Base-by-base conservation (phyloP, 2,329 filamentous ascomycete genomes). In the Ilyonectria sp. region DNA sequence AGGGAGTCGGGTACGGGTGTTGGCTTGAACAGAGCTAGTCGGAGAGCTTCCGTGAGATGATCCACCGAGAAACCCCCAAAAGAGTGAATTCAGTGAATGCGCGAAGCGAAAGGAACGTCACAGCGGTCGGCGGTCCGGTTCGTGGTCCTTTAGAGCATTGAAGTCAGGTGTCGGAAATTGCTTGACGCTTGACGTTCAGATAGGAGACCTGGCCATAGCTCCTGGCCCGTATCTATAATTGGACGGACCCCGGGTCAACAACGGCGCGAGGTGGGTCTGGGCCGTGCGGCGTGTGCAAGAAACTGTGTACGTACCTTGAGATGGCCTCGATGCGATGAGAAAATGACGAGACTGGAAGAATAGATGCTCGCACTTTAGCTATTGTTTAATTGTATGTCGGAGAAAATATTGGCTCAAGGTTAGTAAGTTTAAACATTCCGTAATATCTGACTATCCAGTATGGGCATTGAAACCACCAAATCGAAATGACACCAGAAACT, bases 1-100 rank as follows among this genome's bases (percentile, higher is more conserved):
- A 71, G 76, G 49, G 81, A 69, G 69, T 82, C 78, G 35, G 23
- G 47, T 31, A 62, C 62, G n/a, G 31, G 31, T 8, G 13, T 29
- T 52, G 23, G 17, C 15, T 55, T 21, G 19, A 52, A 6, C 13
- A 26, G 58, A 46, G 35, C 23, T 35, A 19, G 60, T 26, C 19
- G 43, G 11, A 15, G n/a, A 10, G 49, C 17, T 52, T 31, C 29
- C 31, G 26, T 52, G 29, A 17, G 10, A 6, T n/a, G 26, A 33
- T 52, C 8, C 49, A 33, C 26, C 19, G 19, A 40, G 50, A 43
- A 37, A 44, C 29, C 31, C n/a, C 31, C 47, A 43, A 19, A 37
- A 23, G 17, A 43, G n/a, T 26, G 31, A 35, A 43, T 46, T 65
- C 44, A 57, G 33, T 35, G 57, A 64, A 23, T 21, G 57, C 15